Percentiles rank a stretch among this genome's conserved stretches.
Conservation (phyloP, 345 rosid genomes). For the Litchi chinensis region DNA sequence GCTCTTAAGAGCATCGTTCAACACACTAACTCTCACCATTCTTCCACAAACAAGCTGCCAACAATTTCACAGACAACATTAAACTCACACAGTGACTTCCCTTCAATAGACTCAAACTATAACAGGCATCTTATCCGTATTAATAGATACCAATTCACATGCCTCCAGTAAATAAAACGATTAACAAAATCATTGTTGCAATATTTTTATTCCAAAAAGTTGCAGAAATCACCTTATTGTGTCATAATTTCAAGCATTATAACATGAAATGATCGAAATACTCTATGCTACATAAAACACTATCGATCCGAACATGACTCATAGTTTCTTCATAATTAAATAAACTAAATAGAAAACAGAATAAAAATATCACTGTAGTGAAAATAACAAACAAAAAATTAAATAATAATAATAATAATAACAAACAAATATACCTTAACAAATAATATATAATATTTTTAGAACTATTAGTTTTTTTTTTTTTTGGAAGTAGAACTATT, state of each 20-base stretch:
- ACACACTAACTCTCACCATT: constrained; percentile 80
- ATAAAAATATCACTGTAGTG: too few species aligned
- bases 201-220: too few species aligned
- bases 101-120: neutral
- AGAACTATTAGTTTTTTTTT: neutral
- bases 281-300: neutral
- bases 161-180: too few species aligned
- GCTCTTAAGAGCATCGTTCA: constrained; percentile 86
- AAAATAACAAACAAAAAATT: too few species aligned
- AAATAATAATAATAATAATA: neutral
- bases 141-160: neutral
- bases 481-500: too few species aligned
- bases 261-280: too few species aligned
- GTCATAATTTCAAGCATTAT: too few species aligned
- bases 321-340: neutral
- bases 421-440: neutral
- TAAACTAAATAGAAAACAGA: neutral
- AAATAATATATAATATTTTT: neutral
- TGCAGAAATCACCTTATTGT: too few species aligned
- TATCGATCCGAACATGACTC: neutral
- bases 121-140: neutral
- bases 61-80: neutral
- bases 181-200: too few species aligned
- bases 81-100: neutral
- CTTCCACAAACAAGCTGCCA: constrained; percentile 28